Evolutionary conservation across 768 basidiomycete genomes (phyloP).

Genomic region (Boletus rex-veris): DNA sequence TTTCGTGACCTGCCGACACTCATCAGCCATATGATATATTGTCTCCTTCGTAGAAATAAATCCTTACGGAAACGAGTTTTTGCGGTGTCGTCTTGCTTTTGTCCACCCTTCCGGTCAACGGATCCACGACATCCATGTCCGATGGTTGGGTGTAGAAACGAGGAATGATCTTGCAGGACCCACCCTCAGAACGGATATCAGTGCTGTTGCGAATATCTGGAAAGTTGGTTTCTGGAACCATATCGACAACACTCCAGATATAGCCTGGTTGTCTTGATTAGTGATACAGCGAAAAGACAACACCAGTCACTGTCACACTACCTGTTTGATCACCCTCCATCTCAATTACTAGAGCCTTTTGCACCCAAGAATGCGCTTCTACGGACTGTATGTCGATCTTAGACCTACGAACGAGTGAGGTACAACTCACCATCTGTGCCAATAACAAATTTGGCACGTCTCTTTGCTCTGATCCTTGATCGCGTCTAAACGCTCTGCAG

Average conservation of each 20-base stretch:
- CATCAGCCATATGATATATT: neutral
- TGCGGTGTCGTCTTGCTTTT: conserved; percentile 48
- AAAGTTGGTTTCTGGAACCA: conserved; percentile 64
- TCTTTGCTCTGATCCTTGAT: conserved; percentile 28
- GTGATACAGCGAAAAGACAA: neutral
- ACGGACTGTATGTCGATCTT: neutral
- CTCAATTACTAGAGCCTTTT: conserved; percentile 39
- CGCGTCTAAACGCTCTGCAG: conserved; percentile 18
- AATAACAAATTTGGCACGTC: conserved; percentile 34
- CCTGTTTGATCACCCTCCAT: conserved; percentile 49
- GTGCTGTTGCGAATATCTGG: conserved; percentile 67
- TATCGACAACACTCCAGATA: conserved; percentile 81
- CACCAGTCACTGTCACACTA: conserved; percentile 2
- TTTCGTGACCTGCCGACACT: conserved; percentile 43
- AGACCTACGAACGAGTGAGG: neutral
- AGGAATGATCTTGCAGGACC: conserved; percentile 72
- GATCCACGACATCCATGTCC: conserved; percentile 43
- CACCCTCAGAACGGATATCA: conserved; percentile 61
- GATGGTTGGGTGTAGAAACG: conserved; percentile 72
- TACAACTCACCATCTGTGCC: conserved; percentile 31
- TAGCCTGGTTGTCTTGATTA: conserved; percentile 42
- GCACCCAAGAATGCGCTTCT: conserved; percentile 48
- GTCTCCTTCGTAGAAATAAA: neutral
- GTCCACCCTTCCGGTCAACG: conserved; percentile 46
- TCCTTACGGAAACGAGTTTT: conserved; percentile 48